Evolutionary conservation across 805 yeast species (phyloP).

Genomic region (Metschnikowia cubensis): DNA sequence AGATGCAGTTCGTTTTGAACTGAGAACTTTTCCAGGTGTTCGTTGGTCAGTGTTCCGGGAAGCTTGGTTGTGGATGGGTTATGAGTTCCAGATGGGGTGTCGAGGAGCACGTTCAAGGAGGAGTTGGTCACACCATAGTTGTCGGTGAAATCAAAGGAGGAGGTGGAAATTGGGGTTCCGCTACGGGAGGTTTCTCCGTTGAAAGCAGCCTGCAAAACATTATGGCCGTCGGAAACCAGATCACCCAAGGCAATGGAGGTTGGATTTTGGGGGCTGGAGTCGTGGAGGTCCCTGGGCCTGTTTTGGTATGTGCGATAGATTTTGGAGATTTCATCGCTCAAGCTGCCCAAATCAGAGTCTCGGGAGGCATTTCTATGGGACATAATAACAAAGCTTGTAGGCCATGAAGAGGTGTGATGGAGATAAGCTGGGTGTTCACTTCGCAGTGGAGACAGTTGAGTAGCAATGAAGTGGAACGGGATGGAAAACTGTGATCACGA

Average conservation of each 20-base stretch:
- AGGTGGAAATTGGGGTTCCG: conserved; percentile 26
- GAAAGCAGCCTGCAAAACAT: conserved; percentile 1
- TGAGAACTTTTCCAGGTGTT: not conserved
- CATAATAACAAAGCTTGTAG: conserved; percentile 1
- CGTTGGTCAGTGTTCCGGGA: conserved; percentile 1
- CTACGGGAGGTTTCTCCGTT: conserved; percentile 23
- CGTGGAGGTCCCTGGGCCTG: not conserved
- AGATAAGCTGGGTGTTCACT: not conserved
- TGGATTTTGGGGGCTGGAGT: not conserved
- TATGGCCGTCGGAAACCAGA: not conserved
- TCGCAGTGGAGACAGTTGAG: not conserved
- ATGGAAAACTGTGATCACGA: not conserved
- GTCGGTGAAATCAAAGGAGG: conserved; percentile 31
- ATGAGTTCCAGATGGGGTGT: conserved; percentile 23
- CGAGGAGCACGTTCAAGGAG: conserved; percentile 35
- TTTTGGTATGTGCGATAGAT: conserved; percentile 12
- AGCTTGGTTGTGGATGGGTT: conserved; percentile 9
- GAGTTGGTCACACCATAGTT: conserved; percentile 28
- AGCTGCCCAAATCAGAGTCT: conserved; percentile 13
- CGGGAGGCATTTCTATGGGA: conserved; percentile 6
- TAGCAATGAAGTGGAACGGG: not conserved
- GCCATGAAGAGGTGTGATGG: not conserved
- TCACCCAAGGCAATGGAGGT: not conserved
- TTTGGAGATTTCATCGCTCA: conserved; percentile 14
- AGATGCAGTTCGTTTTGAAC: conserved; percentile 4